Percentiles rank a stretch among this genome's conserved stretches.
phyloP scores from a whole-genome alignment of 2,329 filamentous ascomycete species.

The Amesomyces nigricolor region DNA sequence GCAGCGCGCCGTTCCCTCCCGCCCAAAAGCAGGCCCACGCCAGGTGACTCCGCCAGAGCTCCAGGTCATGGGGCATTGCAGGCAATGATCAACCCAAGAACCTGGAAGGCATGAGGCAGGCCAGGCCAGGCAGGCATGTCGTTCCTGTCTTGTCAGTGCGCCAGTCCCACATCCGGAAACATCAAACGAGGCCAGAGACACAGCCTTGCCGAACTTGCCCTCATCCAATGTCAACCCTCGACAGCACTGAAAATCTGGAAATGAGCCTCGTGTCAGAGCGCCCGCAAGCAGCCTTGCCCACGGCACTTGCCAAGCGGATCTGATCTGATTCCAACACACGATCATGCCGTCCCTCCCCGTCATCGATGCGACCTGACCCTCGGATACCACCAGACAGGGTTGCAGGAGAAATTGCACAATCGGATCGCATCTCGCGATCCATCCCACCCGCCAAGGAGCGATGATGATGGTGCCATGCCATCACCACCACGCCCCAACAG shows the following conservation, averaged over 20 bases:
- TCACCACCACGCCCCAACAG: too few relatives aligned
- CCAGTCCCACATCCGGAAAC: neutral
- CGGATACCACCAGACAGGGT: neutral
- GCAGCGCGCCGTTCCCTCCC: neutral
- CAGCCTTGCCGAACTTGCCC: neutral
- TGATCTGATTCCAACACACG: neutral
- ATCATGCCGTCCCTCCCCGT: neutral
- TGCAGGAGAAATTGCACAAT: too few relatives aligned
- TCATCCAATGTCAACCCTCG: too few relatives aligned
- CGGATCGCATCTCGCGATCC: too few relatives aligned
- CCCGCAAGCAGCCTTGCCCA: conserved; percentile 3
- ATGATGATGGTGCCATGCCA: too few relatives aligned
- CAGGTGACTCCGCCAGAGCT: neutral
- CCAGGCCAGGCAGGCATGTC: too few relatives aligned
- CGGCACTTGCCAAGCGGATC: conserved; percentile 6
- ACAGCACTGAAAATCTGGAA: neutral
- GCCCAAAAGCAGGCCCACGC: neutral
- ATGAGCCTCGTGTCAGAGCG: neutral
- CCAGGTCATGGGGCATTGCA: too few relatives aligned
- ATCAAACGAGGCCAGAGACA: neutral
- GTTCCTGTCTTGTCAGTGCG: too few relatives aligned
- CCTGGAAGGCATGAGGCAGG: too few relatives aligned
- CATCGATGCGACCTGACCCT: neutral
- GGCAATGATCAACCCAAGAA: too few relatives aligned
- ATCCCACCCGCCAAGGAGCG: too few relatives aligned